A percentile compares a stretch with the other conserved stretches of the same genome.
Conservation (phyloP, 2,329 filamentous ascomycete species). For the Fusarium abutilonis region DNA sequence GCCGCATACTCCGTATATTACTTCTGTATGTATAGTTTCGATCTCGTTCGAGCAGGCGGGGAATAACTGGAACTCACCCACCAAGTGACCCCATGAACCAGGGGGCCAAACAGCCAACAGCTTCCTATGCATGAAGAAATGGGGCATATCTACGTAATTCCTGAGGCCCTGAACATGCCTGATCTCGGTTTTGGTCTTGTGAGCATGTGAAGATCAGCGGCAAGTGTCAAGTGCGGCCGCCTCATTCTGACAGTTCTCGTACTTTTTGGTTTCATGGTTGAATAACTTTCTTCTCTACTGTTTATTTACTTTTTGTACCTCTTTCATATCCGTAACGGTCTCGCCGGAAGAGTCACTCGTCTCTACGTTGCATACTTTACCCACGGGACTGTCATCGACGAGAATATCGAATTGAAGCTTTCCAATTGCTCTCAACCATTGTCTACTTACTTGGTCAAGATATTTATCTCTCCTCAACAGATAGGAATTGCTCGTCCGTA, state of each 20-base stretch:
- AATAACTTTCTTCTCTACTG: constrained; percentile 6
- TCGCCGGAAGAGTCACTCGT: no score
- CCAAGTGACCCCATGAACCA: constrained; percentile 18
- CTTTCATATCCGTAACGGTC: neutral
- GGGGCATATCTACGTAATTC: constrained; percentile 36
- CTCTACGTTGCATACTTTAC: neutral
- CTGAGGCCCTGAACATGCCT: constrained; percentile 8
- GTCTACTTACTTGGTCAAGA: neutral
- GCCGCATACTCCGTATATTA: no score
- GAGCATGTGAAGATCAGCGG: constrained; percentile 38
- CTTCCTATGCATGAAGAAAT: constrained; percentile 21
- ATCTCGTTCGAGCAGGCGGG: constrained; percentile 18
- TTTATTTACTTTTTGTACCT: constrained; percentile 11
- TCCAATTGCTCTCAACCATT: neutral
- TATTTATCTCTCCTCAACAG: neutral
- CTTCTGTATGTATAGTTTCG: neutral
- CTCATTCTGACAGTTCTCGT: constrained; percentile 1
- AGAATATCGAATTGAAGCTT: no score
- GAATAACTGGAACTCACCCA: constrained; percentile 11
- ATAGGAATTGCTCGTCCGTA: constrained; percentile 12
- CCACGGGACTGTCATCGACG: neutral
- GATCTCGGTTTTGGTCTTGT: constrained; percentile 26
- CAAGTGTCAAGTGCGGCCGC: constrained; percentile 6
- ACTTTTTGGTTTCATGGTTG: constrained; percentile 12
- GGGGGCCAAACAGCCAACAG: constrained; percentile 8